Evolutionary conservation across 306 rosid genomes (phyloP).

Genomic region (Glycine soja): DNA sequence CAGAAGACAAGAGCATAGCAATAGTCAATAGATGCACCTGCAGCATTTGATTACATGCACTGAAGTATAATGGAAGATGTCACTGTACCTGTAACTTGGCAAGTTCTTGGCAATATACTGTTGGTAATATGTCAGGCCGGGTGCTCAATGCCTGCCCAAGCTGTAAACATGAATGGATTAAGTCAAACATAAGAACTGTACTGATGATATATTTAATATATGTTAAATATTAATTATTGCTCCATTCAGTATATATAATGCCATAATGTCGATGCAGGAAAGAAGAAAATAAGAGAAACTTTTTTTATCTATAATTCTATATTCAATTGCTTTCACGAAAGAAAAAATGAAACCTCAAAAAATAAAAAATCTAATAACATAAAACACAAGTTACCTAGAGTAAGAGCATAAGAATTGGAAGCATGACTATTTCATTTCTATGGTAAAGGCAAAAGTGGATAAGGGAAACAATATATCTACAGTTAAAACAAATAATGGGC

Average conservation of each 20-base stretch:
- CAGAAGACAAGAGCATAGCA: constrained; percentile 25
- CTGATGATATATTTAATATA: constrained; percentile 23
- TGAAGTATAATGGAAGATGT: constrained; percentile 43
- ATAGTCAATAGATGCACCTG: constrained; percentile 39
- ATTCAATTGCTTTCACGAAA: constrained; percentile 6
- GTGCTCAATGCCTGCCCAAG: constrained; percentile 99
- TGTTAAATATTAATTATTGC: background rate
- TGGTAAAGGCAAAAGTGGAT: constrained; percentile 35
- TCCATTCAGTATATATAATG: constrained; percentile 8
- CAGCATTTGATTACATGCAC: constrained; percentile 41
- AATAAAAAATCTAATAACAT: constrained; percentile 9
- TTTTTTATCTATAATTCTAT: constrained; percentile 6
- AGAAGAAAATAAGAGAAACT: constrained; percentile 19
- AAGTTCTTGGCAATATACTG: constrained; percentile 90
- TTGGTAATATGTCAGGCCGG: constrained; percentile 86
- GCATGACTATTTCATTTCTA: constrained; percentile 26
- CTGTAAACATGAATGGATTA: constrained; percentile 63
- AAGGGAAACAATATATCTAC: constrained; percentile 8
- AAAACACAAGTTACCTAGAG: background rate
- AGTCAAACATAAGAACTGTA: constrained; percentile 40
- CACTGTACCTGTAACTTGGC: constrained; percentile 79
- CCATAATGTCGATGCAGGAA: constrained; percentile 2
- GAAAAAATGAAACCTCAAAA: constrained; percentile 5
- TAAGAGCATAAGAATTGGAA: constrained; percentile 25
- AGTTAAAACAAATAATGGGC: constrained; percentile 12